These are phyloP conservation scores for Areca catechu DNA, from an alignment of 176 grass and related monocot species.

Conservation along the genomic window DNA sequence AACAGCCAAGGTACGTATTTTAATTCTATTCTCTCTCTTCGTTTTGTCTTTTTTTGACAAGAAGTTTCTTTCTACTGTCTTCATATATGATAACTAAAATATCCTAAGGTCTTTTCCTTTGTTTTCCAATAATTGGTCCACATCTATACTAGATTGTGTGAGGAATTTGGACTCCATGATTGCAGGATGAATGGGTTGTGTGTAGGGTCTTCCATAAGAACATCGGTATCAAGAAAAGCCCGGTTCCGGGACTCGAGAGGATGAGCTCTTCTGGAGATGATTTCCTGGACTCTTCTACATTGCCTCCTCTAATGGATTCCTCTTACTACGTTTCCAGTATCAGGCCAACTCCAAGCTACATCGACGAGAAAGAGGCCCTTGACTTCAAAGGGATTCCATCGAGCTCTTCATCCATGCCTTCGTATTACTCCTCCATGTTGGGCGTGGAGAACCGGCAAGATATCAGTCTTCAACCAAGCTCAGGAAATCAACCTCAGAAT, in stretches of 20 bases:
- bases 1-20: slow-evolving; percentile 63
- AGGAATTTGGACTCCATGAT: neutral
- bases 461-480: neutral
- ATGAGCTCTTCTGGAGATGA: neutral
- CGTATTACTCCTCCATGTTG: slow-evolving; percentile 17
- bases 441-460: slow-evolving; percentile 15
- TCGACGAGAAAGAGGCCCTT: neutral
- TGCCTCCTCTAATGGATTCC: slow-evolving; percentile 35
- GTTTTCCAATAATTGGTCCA: no score
- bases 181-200: slow-evolving; percentile 39
- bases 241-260: slow-evolving; percentile 17
- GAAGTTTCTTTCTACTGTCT: no score
- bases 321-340: neutral
- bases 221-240: slow-evolving; percentile 18
- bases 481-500: slow-evolving; percentile 7
- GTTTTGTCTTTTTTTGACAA: no score
- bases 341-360: no score
- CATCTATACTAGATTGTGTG: no score
- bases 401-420: slow-evolving; percentile 13
- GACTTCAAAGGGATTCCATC: slow-evolving; percentile 4
- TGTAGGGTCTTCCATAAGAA: slow-evolving; percentile 34
- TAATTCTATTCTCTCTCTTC: neutral
- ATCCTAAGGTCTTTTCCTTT: neutral
- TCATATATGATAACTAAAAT: no score
- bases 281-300: slow-evolving; percentile 28